phyloP scores from a whole-genome alignment of 176 grass and related monocot species.

The Raddia guianensis region DNA sequence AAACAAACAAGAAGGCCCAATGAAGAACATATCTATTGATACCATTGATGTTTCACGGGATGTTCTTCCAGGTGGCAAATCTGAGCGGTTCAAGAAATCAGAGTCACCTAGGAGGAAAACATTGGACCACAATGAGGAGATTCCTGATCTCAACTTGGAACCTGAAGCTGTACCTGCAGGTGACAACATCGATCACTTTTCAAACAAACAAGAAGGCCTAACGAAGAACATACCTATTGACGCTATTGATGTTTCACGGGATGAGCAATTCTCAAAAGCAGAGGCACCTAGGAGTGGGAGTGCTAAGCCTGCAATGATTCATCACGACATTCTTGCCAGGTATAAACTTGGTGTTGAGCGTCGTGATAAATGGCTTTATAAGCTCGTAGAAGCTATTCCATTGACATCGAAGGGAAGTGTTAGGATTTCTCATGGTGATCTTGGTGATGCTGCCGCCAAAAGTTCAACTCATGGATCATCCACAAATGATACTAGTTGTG shows the following conservation, averaged over 20 bases:
- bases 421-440: slow-evolving; percentile 42
- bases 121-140: too few species aligned
- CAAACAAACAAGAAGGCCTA: slow-evolving; percentile 49
- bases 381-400: slow-evolving; percentile 72
- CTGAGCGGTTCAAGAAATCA: slow-evolving; percentile 24
- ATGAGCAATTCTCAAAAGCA: slow-evolving; percentile 57
- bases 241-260: slow-evolving; percentile 70
- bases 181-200: slow-evolving; percentile 56
- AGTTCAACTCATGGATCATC: slow-evolving; percentile 35
- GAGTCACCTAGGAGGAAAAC: too few species aligned
- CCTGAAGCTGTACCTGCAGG: slow-evolving; percentile 47
- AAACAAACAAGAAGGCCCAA: slow-evolving; percentile 51
- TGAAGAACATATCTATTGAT: slow-evolving; percentile 45
- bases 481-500: slow-evolving; percentile 50
- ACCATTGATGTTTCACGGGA: slow-evolving; percentile 74
- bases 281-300: slow-evolving; percentile 65
- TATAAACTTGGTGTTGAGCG: slow-evolving; percentile 59
- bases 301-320: slow-evolving; percentile 49
- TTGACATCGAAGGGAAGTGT: slow-evolving; percentile 56
- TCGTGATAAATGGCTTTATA: slow-evolving; percentile 92
- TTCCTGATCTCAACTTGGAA: too few species aligned
- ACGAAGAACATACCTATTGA: slow-evolving; percentile 48
- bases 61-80: slow-evolving; percentile 22
- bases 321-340: slow-evolving; percentile 53
- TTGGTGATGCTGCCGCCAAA: slow-evolving; percentile 22